phyloP scores from a whole-genome alignment of 352 stramenopile genomes.

The Phytopythium kandeliae region DNA sequence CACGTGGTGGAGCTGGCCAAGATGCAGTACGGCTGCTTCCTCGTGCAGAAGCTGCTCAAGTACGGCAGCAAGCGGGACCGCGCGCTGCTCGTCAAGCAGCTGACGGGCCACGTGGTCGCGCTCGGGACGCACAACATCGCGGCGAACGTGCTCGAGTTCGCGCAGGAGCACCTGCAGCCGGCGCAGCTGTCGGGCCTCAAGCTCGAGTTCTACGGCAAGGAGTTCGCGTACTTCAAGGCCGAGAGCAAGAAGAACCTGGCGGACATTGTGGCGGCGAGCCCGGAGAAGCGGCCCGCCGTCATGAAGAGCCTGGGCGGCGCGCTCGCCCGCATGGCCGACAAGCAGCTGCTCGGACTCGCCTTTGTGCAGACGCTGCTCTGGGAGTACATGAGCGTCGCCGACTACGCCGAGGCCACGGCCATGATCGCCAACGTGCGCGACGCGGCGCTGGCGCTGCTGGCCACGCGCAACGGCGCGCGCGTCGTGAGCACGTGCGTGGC shows the following conservation, averaged over 20 bases:
- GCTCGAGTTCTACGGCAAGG: conserved; percentile 87
- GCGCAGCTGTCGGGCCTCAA: conserved; percentile 82
- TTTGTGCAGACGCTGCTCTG: conserved; percentile 88
- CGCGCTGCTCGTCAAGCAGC: conserved; percentile 80
- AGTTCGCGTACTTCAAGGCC: conserved; percentile 84
- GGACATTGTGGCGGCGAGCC: conserved; percentile 63
- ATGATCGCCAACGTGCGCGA: conserved; percentile 87
- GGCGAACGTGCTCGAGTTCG: conserved; percentile 90
- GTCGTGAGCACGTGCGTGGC: conserved; percentile 85
- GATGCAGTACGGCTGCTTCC: conserved; percentile 96
- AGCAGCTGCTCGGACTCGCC: conserved; percentile 81
- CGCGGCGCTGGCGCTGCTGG: conserved; percentile 76
- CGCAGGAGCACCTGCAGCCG: conserved; percentile 82
- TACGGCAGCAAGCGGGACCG: conserved; percentile 87
- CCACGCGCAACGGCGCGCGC: conserved; percentile 82
- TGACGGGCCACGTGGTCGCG: conserved; percentile 91
- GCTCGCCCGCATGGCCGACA: conserved; percentile 86
- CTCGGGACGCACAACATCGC: conserved; percentile 94
- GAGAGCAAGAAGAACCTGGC: conserved; percentile 81
- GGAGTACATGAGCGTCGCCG: conserved; percentile 86
- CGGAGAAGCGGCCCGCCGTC: conserved; percentile 65
- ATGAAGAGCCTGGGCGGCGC: conserved; percentile 62
- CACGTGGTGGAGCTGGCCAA: conserved; percentile 93
- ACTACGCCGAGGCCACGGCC: conserved; percentile 70
- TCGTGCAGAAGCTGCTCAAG: conserved; percentile 97